Base-by-base conservation (phyloP, 2,329 filamentous ascomycete species). In the Colletotrichum sublineola region DNA sequence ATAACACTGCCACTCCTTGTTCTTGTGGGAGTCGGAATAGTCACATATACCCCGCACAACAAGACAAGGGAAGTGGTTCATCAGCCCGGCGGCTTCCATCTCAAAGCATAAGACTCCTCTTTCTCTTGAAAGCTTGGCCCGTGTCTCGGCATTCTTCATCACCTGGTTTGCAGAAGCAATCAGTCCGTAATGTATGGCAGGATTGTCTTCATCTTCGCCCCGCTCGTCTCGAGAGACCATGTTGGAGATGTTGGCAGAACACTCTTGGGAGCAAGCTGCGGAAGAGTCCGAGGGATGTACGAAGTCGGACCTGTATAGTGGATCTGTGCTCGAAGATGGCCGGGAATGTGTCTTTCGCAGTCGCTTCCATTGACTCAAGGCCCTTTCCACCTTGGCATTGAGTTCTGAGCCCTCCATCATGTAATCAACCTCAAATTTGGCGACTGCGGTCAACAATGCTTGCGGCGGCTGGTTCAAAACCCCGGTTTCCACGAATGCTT, bases 11-110 rank as follows among this genome's bases (percentile, higher is more conserved):
- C 81, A 84, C 3, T 50, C 40, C 12, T 84, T 79, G 33, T 78
- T 79, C 63, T 84, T 84, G 65, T 84, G 81, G 0, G 77, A 79
- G 67, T 85, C 83, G 4, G 81, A 77, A 58, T 84, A 84, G 58
- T 84, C 81, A 31, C 79, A 84, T 0, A 85, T 82, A 0, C 82
- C 82, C 24, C 81, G 78, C n/a, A 85, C 80, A 0, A 81, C 76
- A 0, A 84, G 67, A 42, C 80, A 84, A 0, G 80, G 78, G 1
- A 82, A 76, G 0, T 76, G 58, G 20, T 76, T 75, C 74, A 77
- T 75, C 0, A 80, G 12, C 0, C 80, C 79, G 0, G 80, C 79
- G 1, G 77, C 77, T n/a, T 80, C 79, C 79, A 78, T 81, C 31
- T 82, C 77, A 11, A 81, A 75, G 2, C 79, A 81, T 0, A 78